Percentiles rank a stretch among this genome's conserved stretches.
These are phyloP conservation scores for Fusarium subtropicale DNA, from an alignment of 2,329 filamentous ascomycete genomes.

Conservation along the genomic window DNA sequence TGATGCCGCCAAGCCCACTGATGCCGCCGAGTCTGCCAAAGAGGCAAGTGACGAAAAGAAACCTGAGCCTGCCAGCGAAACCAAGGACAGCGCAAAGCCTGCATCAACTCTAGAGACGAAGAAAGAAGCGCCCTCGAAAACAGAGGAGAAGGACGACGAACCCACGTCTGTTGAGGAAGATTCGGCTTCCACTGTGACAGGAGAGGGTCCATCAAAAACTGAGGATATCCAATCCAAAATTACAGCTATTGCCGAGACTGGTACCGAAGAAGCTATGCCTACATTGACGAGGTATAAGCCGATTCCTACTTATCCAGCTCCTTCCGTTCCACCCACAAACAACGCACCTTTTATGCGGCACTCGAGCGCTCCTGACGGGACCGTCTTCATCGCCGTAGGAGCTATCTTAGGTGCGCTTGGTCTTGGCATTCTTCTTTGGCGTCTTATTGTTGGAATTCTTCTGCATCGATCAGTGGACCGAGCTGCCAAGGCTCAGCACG, in stretches of 20 bases:
- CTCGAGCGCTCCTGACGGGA: slow-evolving; percentile 87
- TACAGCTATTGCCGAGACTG: slow-evolving; percentile 29
- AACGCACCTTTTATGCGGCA: slow-evolving; percentile 93
- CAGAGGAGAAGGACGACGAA: slow-evolving; percentile 26
- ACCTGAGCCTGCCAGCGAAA: slow-evolving; percentile 24
- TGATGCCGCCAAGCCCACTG: slow-evolving; percentile 19
- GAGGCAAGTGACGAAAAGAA: slow-evolving; percentile 19
- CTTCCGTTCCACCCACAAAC: slow-evolving; percentile 83
- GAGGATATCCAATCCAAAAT: slow-evolving; percentile 23
- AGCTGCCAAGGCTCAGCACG: slow-evolving; percentile 80
- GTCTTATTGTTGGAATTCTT: slow-evolving; percentile 86
- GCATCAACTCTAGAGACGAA: slow-evolving; percentile 27
- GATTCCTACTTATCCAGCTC: slow-evolving; percentile 72
- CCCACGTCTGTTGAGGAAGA: slow-evolving; percentile 27
- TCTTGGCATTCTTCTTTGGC: slow-evolving; percentile 87
- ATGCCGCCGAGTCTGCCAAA: slow-evolving; percentile 12
- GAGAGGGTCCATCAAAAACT: slow-evolving; percentile 30
- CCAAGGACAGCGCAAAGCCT: slow-evolving; percentile 24
- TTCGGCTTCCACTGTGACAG: slow-evolving; percentile 40
- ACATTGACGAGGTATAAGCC: slow-evolving; percentile 55
- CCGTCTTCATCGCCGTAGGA: slow-evolving; percentile 95
- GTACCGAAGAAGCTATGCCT: slow-evolving; percentile 52
- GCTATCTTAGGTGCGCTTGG: slow-evolving; percentile 87
- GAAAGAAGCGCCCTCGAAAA: slow-evolving; percentile 24
- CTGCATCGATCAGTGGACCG: slow-evolving; percentile 91